phyloP scores from a whole-genome alignment of 768 basidiomycete species.

The Boletus vinaceobasis region DNA sequence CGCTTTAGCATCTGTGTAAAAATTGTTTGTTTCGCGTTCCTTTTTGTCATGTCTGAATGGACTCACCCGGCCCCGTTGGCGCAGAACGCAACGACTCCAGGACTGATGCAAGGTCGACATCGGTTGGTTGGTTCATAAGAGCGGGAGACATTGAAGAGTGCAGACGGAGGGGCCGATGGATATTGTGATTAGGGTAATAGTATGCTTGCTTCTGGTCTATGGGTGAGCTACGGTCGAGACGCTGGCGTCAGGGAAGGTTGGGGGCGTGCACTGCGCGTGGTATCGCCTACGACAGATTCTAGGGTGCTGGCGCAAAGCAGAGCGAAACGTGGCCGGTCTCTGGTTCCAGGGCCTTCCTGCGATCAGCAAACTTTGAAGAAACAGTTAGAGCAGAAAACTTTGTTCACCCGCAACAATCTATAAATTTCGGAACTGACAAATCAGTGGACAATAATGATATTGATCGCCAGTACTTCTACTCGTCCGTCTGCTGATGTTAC shows the following conservation, averaged over 20 bases:
- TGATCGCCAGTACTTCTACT: neutral
- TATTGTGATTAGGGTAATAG: conserved; percentile 20
- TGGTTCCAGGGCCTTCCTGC: neutral
- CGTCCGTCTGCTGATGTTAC: conserved; percentile 1
- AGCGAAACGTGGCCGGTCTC: neutral
- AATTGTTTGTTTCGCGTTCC: conserved; percentile 1
- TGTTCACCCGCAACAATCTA: neutral
- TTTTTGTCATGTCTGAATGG: neutral
- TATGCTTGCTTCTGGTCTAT: conserved; percentile 21
- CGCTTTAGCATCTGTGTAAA: conserved; percentile 70
- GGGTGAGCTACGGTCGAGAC: conserved; percentile 3
- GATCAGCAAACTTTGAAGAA: neutral
- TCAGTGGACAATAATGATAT: neutral
- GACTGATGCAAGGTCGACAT: conserved; percentile 41
- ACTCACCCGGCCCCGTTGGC: conserved; percentile 59
- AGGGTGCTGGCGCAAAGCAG: neutral
- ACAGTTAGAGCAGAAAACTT: neutral
- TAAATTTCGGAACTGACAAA: conserved; percentile 8
- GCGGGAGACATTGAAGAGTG: conserved; percentile 49
- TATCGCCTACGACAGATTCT: conserved; percentile 3
- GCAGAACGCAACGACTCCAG: conserved; percentile 50
- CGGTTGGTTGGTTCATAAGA: conserved; percentile 42
- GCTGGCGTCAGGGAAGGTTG: neutral
- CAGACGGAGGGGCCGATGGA: conserved; percentile 12
- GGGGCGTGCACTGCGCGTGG: conserved; percentile 7